phyloP scores from a whole-genome alignment of 2,329 filamentous ascomycete species.

The Stachybotrys chartarum region DNA sequence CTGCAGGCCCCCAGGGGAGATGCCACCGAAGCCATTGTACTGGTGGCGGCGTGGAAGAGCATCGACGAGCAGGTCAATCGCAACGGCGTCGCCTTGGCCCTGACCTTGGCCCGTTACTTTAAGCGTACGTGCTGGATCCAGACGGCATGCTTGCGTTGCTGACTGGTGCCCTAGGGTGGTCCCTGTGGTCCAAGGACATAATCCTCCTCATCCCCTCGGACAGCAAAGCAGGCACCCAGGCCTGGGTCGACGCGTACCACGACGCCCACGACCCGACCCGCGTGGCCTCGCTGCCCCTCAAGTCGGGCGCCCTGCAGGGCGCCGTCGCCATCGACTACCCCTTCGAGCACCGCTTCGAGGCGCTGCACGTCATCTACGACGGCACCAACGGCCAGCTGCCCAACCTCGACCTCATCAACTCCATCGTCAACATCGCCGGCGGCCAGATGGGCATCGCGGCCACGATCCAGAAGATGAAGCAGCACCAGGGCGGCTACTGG shows the following conservation, averaged over 20 bases:
- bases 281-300: conserved; percentile 74
- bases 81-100: conserved; percentile 77
- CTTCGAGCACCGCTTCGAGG: conserved; percentile 75
- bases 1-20: conserved; percentile 90
- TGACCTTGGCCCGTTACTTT: conserved; percentile 90
- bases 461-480: conserved; percentile 80
- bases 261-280: conserved; percentile 68
- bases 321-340: conserved; percentile 92
- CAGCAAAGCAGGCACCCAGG: conserved; percentile 83
- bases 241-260: conserved; percentile 97
- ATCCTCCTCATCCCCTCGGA: conserved; percentile 86
- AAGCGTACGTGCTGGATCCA: conserved; percentile 49
- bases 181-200: conserved; percentile 97
- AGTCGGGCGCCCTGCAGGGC: conserved; percentile 88
- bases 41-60: conserved; percentile 85
- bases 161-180: conserved; percentile 60
- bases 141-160: conserved; percentile 5
- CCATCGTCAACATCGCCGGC: conserved; percentile 76
- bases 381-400: conserved; percentile 93
- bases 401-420: conserved; percentile 94
- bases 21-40: conserved; percentile 92
- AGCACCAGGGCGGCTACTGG: conserved; percentile 70
- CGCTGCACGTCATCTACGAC: conserved; percentile 87
- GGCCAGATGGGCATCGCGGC: conserved; percentile 88
- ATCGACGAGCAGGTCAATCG: conserved; percentile 72